Evolutionary conservation across 148 eudicot genomes (phyloP).

Genomic region (Heliamphora exappendiculata): DNA sequence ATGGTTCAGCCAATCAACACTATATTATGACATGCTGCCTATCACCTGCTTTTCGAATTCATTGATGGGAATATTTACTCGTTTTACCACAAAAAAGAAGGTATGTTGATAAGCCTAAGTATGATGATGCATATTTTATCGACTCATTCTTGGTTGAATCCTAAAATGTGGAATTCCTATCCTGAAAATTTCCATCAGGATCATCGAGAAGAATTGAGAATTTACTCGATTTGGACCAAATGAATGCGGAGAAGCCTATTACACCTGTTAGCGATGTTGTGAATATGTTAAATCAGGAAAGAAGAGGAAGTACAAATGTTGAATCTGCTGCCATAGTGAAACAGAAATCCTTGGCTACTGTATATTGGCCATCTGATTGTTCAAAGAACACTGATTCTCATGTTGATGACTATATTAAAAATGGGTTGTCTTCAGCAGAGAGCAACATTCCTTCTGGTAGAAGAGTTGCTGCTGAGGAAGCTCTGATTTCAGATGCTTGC

Average conservation of each 20-base stretch:
- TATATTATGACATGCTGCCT: background rate
- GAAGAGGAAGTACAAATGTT: background rate
- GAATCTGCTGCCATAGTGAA: background rate
- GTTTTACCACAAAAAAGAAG: too few species aligned
- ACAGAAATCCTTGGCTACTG: background rate
- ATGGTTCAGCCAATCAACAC: background rate
- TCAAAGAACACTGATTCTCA: background rate
- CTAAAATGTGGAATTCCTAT: background rate
- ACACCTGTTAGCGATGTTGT: background rate
- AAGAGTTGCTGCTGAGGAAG: background rate
- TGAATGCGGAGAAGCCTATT: conserved; percentile 16
- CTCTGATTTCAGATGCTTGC: background rate
- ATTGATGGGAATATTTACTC: too few species aligned
- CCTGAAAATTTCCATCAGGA: conserved; percentile 16
- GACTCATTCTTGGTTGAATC: background rate
- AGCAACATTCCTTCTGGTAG: background rate
- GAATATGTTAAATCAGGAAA: conserved; percentile 5
- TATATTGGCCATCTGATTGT: background rate
- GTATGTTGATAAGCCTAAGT: too few species aligned
- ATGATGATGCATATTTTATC: background rate
- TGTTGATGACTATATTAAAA: background rate
- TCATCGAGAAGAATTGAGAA: conserved; percentile 26
- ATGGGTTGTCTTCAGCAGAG: background rate
- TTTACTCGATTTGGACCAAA: conserved; percentile 26
- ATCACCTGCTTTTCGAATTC: background rate